A percentile compares a stretch with the other conserved stretches of the same genome.
Conservation (phyloP, 2,329 filamentous ascomycete species). For the Fusarium drepaniforme region DNA sequence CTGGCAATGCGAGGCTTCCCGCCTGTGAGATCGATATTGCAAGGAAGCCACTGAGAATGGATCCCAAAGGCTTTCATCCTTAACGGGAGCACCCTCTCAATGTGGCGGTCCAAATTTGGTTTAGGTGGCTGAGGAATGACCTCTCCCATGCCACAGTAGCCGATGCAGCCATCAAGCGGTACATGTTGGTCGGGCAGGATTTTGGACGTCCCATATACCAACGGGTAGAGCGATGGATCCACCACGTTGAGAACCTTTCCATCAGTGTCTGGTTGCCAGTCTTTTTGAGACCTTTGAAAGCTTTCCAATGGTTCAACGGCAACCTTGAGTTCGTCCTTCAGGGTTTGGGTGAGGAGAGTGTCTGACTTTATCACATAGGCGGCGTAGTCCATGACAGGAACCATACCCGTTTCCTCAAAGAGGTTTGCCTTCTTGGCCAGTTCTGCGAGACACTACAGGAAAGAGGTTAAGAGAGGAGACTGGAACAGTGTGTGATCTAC, state of each 20-base stretch:
- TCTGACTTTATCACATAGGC: slow-evolving; percentile 9
- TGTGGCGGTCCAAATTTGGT: background rate
- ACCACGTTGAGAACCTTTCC: slow-evolving; percentile 2
- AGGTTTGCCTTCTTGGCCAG: background rate
- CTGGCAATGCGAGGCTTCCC: background rate
- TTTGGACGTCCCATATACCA: slow-evolving; percentile 1
- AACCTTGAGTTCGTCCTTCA: background rate
- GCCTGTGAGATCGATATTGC: background rate
- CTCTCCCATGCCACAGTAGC: background rate
- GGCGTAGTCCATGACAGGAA: background rate
- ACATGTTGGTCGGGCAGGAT: background rate
- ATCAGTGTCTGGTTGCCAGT: slow-evolving; percentile 10
- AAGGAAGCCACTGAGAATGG: background rate
- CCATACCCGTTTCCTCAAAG: background rate
- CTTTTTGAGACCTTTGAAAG: background rate
- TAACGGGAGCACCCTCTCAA: background rate
- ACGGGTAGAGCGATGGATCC: background rate
- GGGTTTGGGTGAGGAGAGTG: background rate
- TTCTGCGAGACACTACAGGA: background rate
- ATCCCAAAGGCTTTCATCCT: background rate
- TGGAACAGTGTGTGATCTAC: background rate
- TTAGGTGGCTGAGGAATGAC: background rate
- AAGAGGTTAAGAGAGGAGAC: background rate
- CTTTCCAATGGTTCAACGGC: background rate
- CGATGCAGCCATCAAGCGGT: background rate